Percentiles rank a stretch among this genome's conserved stretches.
Conservation (phyloP, 2,329 filamentous ascomycete species). For the Paecilomyces sp. region DNA sequence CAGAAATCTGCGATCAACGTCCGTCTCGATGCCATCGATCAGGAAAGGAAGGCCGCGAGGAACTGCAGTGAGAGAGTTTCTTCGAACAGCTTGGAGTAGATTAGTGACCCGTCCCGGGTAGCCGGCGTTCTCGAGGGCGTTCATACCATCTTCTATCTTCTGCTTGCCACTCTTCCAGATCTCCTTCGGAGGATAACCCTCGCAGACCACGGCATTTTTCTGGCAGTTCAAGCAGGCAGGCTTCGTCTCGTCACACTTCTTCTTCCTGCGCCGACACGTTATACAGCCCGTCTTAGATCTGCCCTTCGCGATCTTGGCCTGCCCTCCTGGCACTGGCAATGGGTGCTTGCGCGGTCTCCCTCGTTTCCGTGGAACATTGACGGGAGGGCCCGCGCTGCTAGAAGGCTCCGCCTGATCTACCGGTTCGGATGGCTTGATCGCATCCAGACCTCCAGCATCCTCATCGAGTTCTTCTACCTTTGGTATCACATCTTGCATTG, state of each 20-base stretch:
- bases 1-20: constrained; percentile 72
- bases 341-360: constrained; percentile 80
- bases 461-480: constrained; percentile 51
- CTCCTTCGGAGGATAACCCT: constrained; percentile 80
- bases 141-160: constrained; percentile 57
- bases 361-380: constrained; percentile 51
- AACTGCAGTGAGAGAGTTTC: constrained; percentile 22
- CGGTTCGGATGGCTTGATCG: constrained; percentile 23
- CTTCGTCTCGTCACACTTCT: constrained; percentile 47
- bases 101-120: neutral
- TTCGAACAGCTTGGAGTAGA: constrained; percentile 19
- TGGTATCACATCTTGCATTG: constrained; percentile 35
- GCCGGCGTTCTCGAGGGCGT: neutral
- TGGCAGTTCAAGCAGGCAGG: constrained; percentile 64
- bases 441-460: constrained; percentile 30
- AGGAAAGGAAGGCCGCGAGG: constrained; percentile 50
- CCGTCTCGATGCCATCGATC: constrained; percentile 73
- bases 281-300: constrained; percentile 53
- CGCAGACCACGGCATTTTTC: constrained; percentile 87
- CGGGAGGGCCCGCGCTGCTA: constrained; percentile 21
- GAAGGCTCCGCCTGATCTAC: constrained; percentile 11
- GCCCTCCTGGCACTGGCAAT: constrained; percentile 49
- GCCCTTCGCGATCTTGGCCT: constrained; percentile 70
- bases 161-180: constrained; percentile 83
- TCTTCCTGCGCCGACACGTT: constrained; percentile 54